phyloP scores from a whole-genome alignment of 371 early-diverging fungal genomes.

The Mortierella sp. region DNA sequence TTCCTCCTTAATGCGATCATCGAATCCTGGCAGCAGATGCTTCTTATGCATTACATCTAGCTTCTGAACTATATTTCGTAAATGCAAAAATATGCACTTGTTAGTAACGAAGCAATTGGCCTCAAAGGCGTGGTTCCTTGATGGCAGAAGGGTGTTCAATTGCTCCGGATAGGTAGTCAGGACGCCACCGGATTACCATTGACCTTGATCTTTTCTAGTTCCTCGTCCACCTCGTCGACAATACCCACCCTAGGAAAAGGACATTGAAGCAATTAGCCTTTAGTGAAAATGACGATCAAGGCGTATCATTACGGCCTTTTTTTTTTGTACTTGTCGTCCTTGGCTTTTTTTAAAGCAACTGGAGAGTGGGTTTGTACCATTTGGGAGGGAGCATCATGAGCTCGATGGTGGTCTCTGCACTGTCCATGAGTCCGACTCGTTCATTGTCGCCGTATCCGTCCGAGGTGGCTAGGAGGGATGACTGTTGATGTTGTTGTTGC shows the following conservation, averaged over 20 bases:
- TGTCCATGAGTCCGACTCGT: slow-evolving; percentile 76
- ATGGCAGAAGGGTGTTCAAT: no score
- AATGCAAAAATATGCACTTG: not conserved
- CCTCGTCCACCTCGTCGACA: slow-evolving; percentile 84
- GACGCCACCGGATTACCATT: no score
- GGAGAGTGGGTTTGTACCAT: slow-evolving; percentile 67
- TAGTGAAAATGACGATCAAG: slow-evolving; percentile 20
- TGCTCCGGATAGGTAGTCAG: no score
- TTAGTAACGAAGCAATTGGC: not conserved
- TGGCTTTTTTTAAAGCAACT: not conserved
- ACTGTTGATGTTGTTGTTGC: slow-evolving; percentile 58
- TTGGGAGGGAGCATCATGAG: slow-evolving; percentile 87
- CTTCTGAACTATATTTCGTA: slow-evolving; percentile 70
- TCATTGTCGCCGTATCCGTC: slow-evolving; percentile 61
- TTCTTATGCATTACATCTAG: slow-evolving; percentile 92
- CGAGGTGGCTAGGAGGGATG: slow-evolving; percentile 41
- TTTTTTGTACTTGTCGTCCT: not conserved
- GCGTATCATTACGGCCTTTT: no score
- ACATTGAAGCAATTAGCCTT: slow-evolving; percentile 25
- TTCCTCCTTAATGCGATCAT: slow-evolving; percentile 89
- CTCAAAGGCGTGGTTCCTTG: not conserved
- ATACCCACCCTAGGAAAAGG: slow-evolving; percentile 81
- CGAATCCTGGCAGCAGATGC: slow-evolving; percentile 94
- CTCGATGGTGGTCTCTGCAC: slow-evolving; percentile 75
- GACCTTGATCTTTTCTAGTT: slow-evolving; percentile 66